A percentile compares a stretch with the other conserved stretches of the same genome.
These are phyloP conservation scores for Eragrostis curvula DNA, from an alignment of 176 grass and related monocot species.

Conservation along the genomic window DNA sequence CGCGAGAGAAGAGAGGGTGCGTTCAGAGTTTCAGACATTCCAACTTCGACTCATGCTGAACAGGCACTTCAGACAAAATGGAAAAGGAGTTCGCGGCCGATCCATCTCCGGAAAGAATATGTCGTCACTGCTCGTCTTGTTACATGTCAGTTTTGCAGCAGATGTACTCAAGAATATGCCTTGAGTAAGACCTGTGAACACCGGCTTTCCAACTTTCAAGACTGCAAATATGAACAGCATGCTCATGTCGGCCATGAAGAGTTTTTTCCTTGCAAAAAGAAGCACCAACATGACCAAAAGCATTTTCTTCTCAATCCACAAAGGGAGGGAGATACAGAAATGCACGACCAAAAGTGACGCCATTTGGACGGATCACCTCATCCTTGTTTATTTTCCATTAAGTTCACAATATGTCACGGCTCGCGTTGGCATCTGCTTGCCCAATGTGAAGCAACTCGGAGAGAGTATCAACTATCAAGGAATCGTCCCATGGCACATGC, in stretches of 20 bases:
- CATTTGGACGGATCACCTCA: conserved; percentile 1
- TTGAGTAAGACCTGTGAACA: conserved; percentile 2
- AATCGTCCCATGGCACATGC: conserved; percentile 45
- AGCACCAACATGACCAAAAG: background rate
- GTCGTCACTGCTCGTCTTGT: background rate
- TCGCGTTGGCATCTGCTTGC: conserved; percentile 6
- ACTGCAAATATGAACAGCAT: conserved; percentile 25
- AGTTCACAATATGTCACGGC: conserved; percentile 24
- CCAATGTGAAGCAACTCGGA: conserved; percentile 11
- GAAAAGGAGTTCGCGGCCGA: background rate
- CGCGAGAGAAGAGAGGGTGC: background rate
- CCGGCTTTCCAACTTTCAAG: background rate
- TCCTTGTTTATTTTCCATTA: conserved; percentile 17
- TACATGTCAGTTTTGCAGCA: background rate
- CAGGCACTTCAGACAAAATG: background rate
- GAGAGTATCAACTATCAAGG: conserved; percentile 34
- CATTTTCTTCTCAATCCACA: background rate
- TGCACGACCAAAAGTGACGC: conserved; percentile 10
- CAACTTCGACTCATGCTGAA: background rate
- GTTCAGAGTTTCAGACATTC: conserved; percentile 3
- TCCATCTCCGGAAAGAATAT: background rate
- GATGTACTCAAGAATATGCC: background rate
- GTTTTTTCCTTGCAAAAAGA: background rate
- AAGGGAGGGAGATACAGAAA: background rate
- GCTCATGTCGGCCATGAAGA: conserved; percentile 33